Evolutionary conservation across 2,329 filamentous ascomycete species (phyloP), one percentile per base, ranked within the genome.

Genomic region (Geoglossum cookeanum): DNA sequence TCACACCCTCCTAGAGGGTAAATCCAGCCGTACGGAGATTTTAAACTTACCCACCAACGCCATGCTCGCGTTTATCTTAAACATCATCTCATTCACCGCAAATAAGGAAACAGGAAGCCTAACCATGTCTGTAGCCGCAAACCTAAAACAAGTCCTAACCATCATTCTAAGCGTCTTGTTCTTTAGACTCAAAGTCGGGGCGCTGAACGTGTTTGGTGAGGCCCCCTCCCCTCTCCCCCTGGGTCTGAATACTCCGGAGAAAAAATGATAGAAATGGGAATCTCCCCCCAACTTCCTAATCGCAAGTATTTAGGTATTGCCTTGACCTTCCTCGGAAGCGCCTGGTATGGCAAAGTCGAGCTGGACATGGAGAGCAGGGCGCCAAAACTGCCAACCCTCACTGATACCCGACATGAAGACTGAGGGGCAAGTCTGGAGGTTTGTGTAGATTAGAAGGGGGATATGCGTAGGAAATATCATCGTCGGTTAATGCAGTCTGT

Each of bases 71-170:
- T 76, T 80, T 57, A 68, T 75, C 5, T 72, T 79, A 58, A 80
- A 80, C 63, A 72, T 79, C 47, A 73, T 76, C 37, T 78, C 75
- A 3, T 79, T 80, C 66, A 74, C 74, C 59, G 77, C 78, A 56
- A 80, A 80, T 67, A 78, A 78, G 67, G 68, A 76, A 42, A 74
- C 76, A 4, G 77, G 78, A 56, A 77, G 77, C 17, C 65, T 80
- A 57, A 80, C 77, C 42, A 79, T 80, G 74, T 78, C 76, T 5
- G 76, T 80, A 4, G 78, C 76, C 59, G 77, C 75, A 57, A 80
- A 80, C 63, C 67, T 80, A 58, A 80, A 80, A 69, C 77, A 79
- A 64, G 76, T 75, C 60, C 65, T 79, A 48, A 79, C 77, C 0
- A 76, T 80, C 11, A 66, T 76, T 39, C 67, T 79, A 33, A 77